Evolutionary conservation across 306 rosid species (phyloP).

Genomic region (Prosopis cineraria): DNA sequence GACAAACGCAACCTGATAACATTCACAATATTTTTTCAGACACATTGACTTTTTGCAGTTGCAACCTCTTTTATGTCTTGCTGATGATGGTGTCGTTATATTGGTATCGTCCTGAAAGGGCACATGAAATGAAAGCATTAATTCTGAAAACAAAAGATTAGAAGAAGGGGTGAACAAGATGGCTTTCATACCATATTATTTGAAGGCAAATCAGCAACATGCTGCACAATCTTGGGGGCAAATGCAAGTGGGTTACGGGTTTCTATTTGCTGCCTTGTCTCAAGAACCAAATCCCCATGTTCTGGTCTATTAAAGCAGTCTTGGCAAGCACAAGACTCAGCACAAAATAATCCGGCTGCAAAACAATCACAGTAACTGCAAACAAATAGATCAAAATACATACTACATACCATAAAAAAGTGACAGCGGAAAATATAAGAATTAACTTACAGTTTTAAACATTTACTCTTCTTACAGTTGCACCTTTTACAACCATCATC

Average conservation of each 20-base stretch:
- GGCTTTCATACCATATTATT: conserved; percentile 40
- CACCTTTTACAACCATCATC: conserved; percentile 49
- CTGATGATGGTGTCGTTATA: conserved; percentile 46
- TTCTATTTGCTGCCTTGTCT: conserved; percentile 42
- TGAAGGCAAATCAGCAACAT: conserved; percentile 27
- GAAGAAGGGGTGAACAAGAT: neutral
- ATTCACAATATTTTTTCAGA: conserved; percentile 63
- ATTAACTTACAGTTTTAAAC: conserved; percentile 64
- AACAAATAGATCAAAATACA: neutral
- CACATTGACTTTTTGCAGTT: conserved; percentile 67
- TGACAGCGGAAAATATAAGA: neutral
- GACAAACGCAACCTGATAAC: conserved; percentile 51
- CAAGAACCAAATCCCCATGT: conserved; percentile 39
- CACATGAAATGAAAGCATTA: conserved; percentile 5
- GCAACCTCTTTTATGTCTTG: conserved; percentile 67
- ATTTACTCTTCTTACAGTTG: conserved; percentile 56
- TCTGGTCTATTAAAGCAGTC: conserved; percentile 60
- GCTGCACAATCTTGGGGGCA: conserved; percentile 55
- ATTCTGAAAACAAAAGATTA: conserved; percentile 2
- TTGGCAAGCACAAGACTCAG: conserved; percentile 55
- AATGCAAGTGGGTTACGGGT: conserved; percentile 62
- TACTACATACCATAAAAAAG: neutral
- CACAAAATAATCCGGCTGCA: conserved; percentile 55
- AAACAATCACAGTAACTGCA: conserved; percentile 68
- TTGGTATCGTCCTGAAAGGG: conserved; percentile 42